phyloP scores from a whole-genome alignment of 2,329 filamentous ascomycete species.

The Malbranchea zuffiana region DNA sequence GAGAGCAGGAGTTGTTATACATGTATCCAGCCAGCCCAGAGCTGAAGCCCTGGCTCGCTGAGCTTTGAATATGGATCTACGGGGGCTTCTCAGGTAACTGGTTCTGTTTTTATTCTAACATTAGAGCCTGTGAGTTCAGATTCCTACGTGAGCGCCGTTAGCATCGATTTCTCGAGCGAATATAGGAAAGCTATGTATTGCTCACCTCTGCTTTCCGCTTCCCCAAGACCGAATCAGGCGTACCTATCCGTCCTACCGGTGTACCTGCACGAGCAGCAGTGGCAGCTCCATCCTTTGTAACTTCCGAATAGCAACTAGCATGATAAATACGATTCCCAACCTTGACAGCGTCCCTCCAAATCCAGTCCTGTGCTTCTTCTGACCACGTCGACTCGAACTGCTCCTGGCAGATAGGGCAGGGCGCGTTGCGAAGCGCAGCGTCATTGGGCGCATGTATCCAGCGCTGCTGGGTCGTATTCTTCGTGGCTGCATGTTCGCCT shows the following conservation, averaged over 20 bases:
- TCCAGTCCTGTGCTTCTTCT: constrained; percentile 88
- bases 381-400: constrained; percentile 87
- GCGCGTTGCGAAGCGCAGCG: constrained; percentile 58
- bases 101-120: constrained; percentile 33
- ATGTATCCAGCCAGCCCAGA: constrained; percentile 1
- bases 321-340: constrained; percentile 76
- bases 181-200: constrained; percentile 10
- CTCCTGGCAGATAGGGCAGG: constrained; percentile 92
- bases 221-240: constrained; percentile 56
- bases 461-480: constrained; percentile 50
- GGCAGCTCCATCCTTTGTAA: constrained; percentile 50
- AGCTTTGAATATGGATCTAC: background rate
- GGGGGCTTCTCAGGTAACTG: constrained; percentile 19
- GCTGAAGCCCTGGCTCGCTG: background rate
- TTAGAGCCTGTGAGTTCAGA: constrained; percentile 28
- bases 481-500: constrained; percentile 32
- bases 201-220: constrained; percentile 63
- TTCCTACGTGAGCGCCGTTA: constrained; percentile 17
- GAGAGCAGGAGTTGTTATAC: no score
- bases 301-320: constrained; percentile 77
- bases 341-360: constrained; percentile 81
- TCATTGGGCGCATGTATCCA: constrained; percentile 81
- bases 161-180: background rate
- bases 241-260: constrained; percentile 27
- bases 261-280: constrained; percentile 22